A percentile compares a stretch with the other conserved stretches of the same genome.
These are phyloP conservation scores for Wallemia ichthyophaga DNA, from an alignment of 1,284 basidiomycete species.

Conservation along the genomic window DNA sequence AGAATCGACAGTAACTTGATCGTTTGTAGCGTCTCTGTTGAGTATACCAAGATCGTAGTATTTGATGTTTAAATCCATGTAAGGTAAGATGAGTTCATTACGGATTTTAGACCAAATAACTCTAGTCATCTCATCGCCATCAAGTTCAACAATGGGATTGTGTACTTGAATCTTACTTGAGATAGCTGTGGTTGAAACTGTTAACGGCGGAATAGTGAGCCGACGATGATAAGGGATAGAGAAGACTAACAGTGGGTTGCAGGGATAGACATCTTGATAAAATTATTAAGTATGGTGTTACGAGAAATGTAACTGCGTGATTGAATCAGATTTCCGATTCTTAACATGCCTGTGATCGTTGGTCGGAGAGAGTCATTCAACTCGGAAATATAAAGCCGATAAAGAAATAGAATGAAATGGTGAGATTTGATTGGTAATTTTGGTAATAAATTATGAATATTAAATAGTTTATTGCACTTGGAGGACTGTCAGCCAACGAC, in stretches of 20 bases:
- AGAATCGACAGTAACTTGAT: slow-evolving; percentile 72
- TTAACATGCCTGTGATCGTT: too few relatives aligned
- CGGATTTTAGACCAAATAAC: slow-evolving; percentile 98
- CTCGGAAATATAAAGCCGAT: too few relatives aligned
- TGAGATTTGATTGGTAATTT: background rate
- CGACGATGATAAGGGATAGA: too few relatives aligned
- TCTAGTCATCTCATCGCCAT: slow-evolving; percentile 89
- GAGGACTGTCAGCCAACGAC: background rate
- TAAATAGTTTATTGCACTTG: background rate
- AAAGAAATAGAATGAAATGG: background rate
- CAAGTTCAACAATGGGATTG: slow-evolving; percentile 84
- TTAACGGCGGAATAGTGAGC: too few relatives aligned
- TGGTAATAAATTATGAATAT: background rate
- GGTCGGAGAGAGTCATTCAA: too few relatives aligned
- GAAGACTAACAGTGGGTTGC: background rate
- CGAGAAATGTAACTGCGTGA: too few relatives aligned
- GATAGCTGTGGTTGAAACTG: background rate
- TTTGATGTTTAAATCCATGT: slow-evolving; percentile 83
- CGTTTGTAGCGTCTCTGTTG: slow-evolving; percentile 75
- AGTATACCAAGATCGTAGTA: slow-evolving; percentile 92
- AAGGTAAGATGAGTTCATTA: slow-evolving; percentile 86
- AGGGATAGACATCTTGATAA: background rate
- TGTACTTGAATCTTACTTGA: slow-evolving; percentile 34
- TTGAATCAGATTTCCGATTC: background rate
- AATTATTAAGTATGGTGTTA: background rate